These are phyloP conservation scores for Diplosphaera chodatii DNA, from an alignment of 139 green algal genomes.

Conservation along the genomic window DNA sequence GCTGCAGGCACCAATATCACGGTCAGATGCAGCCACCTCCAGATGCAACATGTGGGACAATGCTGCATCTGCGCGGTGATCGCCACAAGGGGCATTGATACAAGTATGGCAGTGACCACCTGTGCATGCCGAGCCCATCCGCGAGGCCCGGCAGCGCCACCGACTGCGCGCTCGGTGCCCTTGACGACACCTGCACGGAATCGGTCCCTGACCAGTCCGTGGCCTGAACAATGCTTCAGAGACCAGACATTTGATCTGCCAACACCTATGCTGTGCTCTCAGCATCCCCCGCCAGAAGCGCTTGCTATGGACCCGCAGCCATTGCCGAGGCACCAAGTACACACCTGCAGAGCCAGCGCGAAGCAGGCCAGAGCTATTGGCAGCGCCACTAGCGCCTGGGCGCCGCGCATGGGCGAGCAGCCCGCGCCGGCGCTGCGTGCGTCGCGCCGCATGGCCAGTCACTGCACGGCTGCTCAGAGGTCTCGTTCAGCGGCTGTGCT, in stretches of 20 bases:
- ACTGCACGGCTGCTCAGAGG: too few species aligned
- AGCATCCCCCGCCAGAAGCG: not conserved
- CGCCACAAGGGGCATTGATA: not conserved
- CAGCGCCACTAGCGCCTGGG: slow-evolving; percentile 17
- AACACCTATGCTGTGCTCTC: not conserved
- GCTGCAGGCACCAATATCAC: not conserved
- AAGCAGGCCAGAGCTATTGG: slow-evolving; percentile 29
- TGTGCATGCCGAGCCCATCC: not conserved
- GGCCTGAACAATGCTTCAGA: not conserved
- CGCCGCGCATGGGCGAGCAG: slow-evolving; percentile 12
- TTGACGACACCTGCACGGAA: not conserved
- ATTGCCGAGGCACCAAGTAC: not conserved
- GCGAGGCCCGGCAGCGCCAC: not conserved
- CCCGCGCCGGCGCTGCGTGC: not conserved
- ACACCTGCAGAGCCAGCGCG: slow-evolving; percentile 34
- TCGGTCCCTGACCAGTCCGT: too few species aligned
- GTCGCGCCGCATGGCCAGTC: not conserved
- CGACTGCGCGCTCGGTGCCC: not conserved
- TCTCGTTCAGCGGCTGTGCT: too few species aligned
- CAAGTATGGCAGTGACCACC: not conserved
- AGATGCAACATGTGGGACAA: too few species aligned
- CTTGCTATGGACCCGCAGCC: too few species aligned
- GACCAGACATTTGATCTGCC: not conserved
- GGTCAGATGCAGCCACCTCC: too few species aligned
- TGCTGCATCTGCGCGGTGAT: too few species aligned